Percentiles rank a stretch among this genome's conserved stretches.
Conservation (phyloP, 768 basidiomycete genomes). For the Russula griseocarnosa region DNA sequence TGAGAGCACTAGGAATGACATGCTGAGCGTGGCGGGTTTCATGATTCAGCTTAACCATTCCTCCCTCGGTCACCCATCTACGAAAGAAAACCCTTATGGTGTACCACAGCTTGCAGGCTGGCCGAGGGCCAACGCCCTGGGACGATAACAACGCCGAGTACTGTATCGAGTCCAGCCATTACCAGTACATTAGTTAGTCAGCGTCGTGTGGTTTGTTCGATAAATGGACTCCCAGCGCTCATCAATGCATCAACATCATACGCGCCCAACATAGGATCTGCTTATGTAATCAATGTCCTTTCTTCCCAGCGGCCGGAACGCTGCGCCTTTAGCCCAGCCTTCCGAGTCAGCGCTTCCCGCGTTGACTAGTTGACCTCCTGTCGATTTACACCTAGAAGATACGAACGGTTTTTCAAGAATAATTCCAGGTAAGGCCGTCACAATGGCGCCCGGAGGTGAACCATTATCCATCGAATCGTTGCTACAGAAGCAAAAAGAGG, state of each 20-base stretch:
- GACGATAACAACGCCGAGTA: background rate
- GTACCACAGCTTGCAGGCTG: background rate
- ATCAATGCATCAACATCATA: background rate
- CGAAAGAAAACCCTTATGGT: too few relatives aligned
- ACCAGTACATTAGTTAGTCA: background rate
- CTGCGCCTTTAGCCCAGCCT: background rate
- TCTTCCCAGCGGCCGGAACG: too few relatives aligned
- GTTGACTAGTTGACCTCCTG: background rate
- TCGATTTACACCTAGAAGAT: background rate
- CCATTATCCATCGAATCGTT: constrained; percentile 88
- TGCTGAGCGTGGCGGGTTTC: background rate
- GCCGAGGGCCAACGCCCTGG: background rate
- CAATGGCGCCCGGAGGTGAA: constrained; percentile 51
- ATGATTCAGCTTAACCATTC: background rate
- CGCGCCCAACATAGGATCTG: background rate
- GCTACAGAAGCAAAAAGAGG: constrained; percentile 79
- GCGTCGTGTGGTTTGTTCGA: background rate
- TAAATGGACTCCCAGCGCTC: background rate
- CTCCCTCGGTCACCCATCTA: background rate
- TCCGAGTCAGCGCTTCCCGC: too few relatives aligned
- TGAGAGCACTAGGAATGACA: background rate
- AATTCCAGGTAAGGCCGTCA: constrained; percentile 21
- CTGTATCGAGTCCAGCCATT: background rate
- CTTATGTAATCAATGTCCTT: background rate
- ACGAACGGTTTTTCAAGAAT: background rate